phyloP scores from a whole-genome alignment of 257 asterid genomes.

The Ilex asprella region DNA sequence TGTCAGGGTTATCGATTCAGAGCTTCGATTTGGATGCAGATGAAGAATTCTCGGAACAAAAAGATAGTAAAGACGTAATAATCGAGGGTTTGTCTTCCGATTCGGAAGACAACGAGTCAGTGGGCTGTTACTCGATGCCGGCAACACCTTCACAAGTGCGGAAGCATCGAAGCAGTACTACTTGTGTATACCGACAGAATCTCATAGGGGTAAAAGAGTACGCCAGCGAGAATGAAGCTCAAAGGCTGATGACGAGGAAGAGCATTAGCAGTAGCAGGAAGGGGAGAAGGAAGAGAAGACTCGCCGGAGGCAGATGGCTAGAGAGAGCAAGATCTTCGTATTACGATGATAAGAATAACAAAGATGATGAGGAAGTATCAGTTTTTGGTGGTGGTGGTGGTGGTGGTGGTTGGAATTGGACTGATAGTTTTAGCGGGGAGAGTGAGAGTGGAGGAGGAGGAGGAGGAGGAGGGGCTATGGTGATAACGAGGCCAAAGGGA shows the following conservation, averaged over 20 bases:
- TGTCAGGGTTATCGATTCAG: background rate
- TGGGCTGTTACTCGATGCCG: background rate
- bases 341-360: background rate
- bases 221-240: background rate
- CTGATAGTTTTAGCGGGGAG: background rate
- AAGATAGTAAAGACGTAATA: background rate
- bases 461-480: background rate
- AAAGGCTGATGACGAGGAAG: background rate
- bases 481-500: conserved; percentile 14
- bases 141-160: background rate
- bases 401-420: background rate
- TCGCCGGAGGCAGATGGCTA: background rate
- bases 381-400: background rate
- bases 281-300: background rate
- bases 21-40: background rate
- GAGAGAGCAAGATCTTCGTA: background rate
- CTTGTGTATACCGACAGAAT: background rate
- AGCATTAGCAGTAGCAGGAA: background rate
- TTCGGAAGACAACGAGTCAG: background rate
- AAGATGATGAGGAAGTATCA: background rate
- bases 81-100: background rate
- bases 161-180: background rate
- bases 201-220: background rate
- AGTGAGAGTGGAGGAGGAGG: background rate
- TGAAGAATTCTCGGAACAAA: background rate